These are phyloP conservation scores for Colletotrichum sp. DNA, from an alignment of 2,329 filamentous ascomycete species.

Conservation along the genomic window DNA sequence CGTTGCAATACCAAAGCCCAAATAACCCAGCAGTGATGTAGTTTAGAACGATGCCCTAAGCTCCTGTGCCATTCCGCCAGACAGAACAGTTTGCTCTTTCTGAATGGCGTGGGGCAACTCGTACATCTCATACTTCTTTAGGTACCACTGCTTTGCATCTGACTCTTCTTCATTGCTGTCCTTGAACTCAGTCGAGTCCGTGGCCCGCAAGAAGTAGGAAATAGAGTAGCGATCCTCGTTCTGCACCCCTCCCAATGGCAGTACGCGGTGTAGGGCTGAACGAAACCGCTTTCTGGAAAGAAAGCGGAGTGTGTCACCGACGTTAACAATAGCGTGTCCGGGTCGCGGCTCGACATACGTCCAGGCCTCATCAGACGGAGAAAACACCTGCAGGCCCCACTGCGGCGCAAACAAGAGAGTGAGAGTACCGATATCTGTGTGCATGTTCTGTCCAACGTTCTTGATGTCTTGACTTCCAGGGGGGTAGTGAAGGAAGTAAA, in stretches of 20 bases:
- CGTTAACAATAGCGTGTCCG: slow-evolving; percentile 35
- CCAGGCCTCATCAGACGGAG: slow-evolving; percentile 22
- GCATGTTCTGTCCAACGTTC: slow-evolving; percentile 27
- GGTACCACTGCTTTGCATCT: not conserved
- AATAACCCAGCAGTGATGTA: not conserved
- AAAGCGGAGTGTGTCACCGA: slow-evolving; percentile 33
- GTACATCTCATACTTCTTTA: not conserved
- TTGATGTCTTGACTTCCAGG: not conserved
- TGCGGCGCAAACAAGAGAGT: slow-evolving; percentile 31
- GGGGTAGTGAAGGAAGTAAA: not conserved
- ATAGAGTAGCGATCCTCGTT: slow-evolving; percentile 12
- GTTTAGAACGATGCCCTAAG: not conserved
- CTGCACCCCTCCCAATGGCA: not conserved
- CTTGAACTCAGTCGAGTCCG: not conserved
- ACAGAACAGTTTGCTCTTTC: not conserved
- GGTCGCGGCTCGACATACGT: slow-evolving; percentile 29
- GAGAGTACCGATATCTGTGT: slow-evolving; percentile 33
- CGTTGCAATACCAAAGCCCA: not conserved
- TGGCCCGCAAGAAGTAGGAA: slow-evolving; percentile 8
- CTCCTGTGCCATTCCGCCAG: not conserved
- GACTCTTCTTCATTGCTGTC: not conserved
- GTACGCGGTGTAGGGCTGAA: slow-evolving; percentile 16
- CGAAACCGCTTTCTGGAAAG: not conserved
- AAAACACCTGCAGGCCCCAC: slow-evolving; percentile 32
- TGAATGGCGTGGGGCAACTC: not conserved